A percentile compares a stretch with the other conserved stretches of the same genome.
phyloP scores from a whole-genome alignment of 148 eudicot species.

The Talinum fruticosum region DNA sequence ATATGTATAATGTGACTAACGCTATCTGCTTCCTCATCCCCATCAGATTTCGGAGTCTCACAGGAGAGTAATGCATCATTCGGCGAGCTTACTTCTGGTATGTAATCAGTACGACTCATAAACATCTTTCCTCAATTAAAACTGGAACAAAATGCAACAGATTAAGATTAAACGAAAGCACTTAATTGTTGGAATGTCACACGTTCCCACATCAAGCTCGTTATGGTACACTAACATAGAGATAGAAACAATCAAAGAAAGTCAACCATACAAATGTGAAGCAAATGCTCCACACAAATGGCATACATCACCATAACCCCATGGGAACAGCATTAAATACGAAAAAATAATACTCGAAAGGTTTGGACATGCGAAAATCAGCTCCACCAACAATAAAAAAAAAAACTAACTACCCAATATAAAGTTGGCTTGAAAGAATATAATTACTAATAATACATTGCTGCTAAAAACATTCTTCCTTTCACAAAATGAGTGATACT shows the following conservation, averaged over 20 bases:
- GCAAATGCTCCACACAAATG: background rate
- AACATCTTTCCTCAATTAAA: slow-evolving; percentile 44
- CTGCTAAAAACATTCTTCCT: background rate
- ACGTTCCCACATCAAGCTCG: background rate
- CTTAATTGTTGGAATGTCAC: background rate
- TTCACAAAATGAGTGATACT: background rate
- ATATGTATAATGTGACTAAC: slow-evolving; percentile 50
- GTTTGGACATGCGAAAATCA: too few relatives aligned
- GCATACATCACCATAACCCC: background rate
- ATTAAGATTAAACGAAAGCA: background rate
- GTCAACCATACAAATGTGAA: background rate
- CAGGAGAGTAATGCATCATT: slow-evolving; percentile 53
- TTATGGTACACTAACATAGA: background rate
- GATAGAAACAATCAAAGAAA: background rate
- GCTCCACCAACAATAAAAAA: too few relatives aligned
- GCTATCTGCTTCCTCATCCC: slow-evolving; percentile 48
- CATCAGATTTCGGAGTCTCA: slow-evolving; percentile 41
- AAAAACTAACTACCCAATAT: background rate
- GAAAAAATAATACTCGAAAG: too few relatives aligned
- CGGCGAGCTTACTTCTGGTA: slow-evolving; percentile 43
- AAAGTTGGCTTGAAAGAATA: background rate
- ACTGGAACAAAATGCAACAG: background rate
- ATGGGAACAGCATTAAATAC: background rate
- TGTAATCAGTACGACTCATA: slow-evolving; percentile 52
- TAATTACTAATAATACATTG: background rate